phyloP scores from a whole-genome alignment of 2,329 filamentous ascomycete species.

The Aspergillus fischeri region DNA sequence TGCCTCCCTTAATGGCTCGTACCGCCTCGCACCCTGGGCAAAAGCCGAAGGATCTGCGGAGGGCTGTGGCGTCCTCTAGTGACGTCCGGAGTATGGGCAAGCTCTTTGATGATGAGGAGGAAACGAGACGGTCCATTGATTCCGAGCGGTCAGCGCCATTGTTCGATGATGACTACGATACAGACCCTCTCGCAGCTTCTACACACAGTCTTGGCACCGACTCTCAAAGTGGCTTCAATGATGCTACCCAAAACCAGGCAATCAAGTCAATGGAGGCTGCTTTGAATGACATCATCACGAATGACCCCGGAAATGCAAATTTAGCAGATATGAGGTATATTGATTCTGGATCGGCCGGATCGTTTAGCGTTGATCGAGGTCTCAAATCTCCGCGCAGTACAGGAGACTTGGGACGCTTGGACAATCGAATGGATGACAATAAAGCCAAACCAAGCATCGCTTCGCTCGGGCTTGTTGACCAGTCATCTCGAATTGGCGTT shows the following conservation, averaged over 20 bases:
- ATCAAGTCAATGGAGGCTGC: conserved; percentile 92
- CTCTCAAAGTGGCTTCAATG: conserved; percentile 49
- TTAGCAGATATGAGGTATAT: conserved; percentile 33
- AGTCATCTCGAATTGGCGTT: conserved; percentile 81
- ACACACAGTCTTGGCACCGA: conserved; percentile 76
- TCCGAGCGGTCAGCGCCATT: conserved; percentile 55
- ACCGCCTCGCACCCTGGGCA: conserved; percentile 45
- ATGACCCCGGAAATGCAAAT: conserved; percentile 52
- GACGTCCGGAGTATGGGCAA: conserved; percentile 52
- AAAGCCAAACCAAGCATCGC: conserved; percentile 78
- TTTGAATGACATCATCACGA: conserved; percentile 85
- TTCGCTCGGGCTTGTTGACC: conserved; percentile 84
- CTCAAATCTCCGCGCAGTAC: conserved; percentile 59
- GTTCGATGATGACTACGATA: conserved; percentile 75
- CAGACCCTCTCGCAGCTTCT: conserved; percentile 70
- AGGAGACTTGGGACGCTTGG: conserved; percentile 51
- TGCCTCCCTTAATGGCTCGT: conserved; percentile 44
- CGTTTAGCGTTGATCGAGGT: conserved; percentile 48
- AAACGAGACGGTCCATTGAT: conserved; percentile 67
- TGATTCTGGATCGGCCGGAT: conserved; percentile 37
- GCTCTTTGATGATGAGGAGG: conserved; percentile 41
- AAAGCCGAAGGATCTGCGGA: conserved; percentile 51
- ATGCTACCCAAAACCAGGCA: conserved; percentile 66
- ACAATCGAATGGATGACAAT: conserved; percentile 39
- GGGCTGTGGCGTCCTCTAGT: conserved; percentile 58